Evolutionary conservation across 2,329 filamentous ascomycete genomes (phyloP).

Genomic region (Aschersonia sp.): DNA sequence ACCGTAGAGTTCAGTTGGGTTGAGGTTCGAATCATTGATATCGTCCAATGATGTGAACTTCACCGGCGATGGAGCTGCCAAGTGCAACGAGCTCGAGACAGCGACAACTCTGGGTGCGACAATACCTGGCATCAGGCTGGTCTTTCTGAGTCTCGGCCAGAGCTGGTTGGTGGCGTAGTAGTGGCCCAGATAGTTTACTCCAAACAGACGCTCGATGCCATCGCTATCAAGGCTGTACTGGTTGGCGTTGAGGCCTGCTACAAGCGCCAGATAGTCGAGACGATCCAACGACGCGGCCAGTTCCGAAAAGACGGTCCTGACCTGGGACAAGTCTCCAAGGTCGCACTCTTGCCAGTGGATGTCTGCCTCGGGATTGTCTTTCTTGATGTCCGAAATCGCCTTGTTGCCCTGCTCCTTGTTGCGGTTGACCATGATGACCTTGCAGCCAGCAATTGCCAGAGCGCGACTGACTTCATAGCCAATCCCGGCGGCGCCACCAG

Average conservation of each 20-base stretch:
- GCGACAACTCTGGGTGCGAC: conserved; percentile 24
- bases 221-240: conserved; percentile 21
- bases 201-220: conserved; percentile 27
- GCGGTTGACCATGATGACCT: conserved; percentile 21
- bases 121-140: conserved; percentile 17
- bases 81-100: conserved; percentile 25
- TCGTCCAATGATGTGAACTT: conserved; percentile 25
- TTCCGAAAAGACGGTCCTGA: conserved; percentile 21
- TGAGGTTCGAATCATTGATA: conserved; percentile 22
- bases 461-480: conserved; percentile 20
- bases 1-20: conserved; percentile 21
- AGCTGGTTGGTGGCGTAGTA: conserved; percentile 26
- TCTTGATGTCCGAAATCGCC: conserved; percentile 14
- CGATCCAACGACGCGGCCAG: conserved; percentile 19
- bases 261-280: conserved; percentile 26
- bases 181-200: conserved; percentile 29
- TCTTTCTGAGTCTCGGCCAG: conserved; percentile 26
- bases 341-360: conserved; percentile 27
- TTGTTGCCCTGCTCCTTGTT: conserved; percentile 16
- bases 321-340: conserved; percentile 20
- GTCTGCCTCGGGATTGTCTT: conserved; percentile 11
- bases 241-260: conserved; percentile 27
- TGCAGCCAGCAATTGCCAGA: conserved; percentile 17
- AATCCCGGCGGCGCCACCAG: conserved; percentile 23
- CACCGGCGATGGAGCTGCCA: conserved; percentile 17